Base-by-base conservation (phyloP, 768 basidiomycete genomes). In the Cystofilobasidium macerans region DNA sequence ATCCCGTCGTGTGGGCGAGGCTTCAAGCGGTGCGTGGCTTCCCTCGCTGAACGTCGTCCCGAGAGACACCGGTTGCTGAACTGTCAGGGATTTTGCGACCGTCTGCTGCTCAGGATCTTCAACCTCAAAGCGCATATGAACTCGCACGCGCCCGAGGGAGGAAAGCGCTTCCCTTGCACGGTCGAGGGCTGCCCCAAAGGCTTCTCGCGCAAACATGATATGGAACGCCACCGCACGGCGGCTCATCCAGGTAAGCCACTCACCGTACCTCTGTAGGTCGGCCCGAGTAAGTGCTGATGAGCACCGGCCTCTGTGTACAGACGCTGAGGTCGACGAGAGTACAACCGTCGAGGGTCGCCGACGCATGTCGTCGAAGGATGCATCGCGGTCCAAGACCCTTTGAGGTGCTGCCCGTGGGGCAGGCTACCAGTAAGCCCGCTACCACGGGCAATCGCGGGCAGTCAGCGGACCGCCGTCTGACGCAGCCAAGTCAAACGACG, bases 141-240 rank as follows among this genome's bases (percentile, higher is more conserved):
- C 28, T 12, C 9, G 9, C 51, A 54, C 51, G 51, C 51, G 8
- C 51, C 51, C 11, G 51, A 54, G 51, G 51, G 51, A 6, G 51
- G 51, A 16, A 54, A 54, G 51, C 51, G 51, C 28, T 54, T 54
- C 18, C 51, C 51, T 11, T 54, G 51, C 30, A 54, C 51, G 28
- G 51, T 54, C 51, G 51, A 54, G 3, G 51, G 51, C 28, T 54
- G 51, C 30, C 9, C 28, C 2, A 54, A 54, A 18, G 51, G 51
- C 9, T 54, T 54, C 51, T 30, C 28, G 26, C 51, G 51, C 28
- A 54, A 54, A 30, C 51, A 54, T 30, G 51, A 54, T 30, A 54
- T 54, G 51, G 28, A 54, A 30, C 51, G 51, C 16, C 51, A 47
- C 13, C 45, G 45, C 4, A 54, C 51, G 5, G 26, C 51, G 28